Base-by-base conservation (phyloP, 768 basidiomycete species). In the Calocybe indica region DNA sequence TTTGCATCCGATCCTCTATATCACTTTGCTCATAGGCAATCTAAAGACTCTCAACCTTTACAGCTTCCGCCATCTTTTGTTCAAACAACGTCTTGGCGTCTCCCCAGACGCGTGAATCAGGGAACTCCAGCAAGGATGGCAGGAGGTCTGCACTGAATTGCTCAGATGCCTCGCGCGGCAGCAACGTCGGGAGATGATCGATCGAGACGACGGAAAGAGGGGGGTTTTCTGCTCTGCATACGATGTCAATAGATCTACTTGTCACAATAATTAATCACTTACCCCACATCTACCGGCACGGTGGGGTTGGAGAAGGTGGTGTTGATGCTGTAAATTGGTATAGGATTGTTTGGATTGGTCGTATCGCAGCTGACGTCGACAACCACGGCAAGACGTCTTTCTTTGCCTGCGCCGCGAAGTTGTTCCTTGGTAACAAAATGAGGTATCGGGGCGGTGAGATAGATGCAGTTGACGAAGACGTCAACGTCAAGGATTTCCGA, bases 351-450 rank as follows among this genome's bases (percentile, higher is more conserved):
- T 11, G 96, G 94, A 66, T 99, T 99, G 46, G 93, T 98, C 15
- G 95, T 98, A 65, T 99, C 96, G 72, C 96, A 99, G 63, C 92
- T 95, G 57, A 99, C 96, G 57, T 99, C 96, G 22, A 97, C 96
- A 40, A 97, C 82, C 29, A 94, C 83, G 15, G 80, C 74, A 50
- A 99, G 67, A 48, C 75, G 73, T 50, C 96, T 76, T 12, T 67
- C 56, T 46, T 71, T 66, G 22, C 93, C 92, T 9, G 88, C 89
- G 14, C 74, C 73, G n/a, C 66, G 66, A 53, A 96, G 85, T 49
- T 80, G 79, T 37, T 87, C 80, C 28, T 69, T 63, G 4, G 83
- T 83, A 41, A 96, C 50, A 65, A 97, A 98, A n/a, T 83, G 70
- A 0, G 92, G 91, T 46, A 95, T 92, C 50, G 74, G 63, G 12